phyloP scores from a whole-genome alignment of 164 flowering plant genomes.

The Akebia trifoliata region DNA sequence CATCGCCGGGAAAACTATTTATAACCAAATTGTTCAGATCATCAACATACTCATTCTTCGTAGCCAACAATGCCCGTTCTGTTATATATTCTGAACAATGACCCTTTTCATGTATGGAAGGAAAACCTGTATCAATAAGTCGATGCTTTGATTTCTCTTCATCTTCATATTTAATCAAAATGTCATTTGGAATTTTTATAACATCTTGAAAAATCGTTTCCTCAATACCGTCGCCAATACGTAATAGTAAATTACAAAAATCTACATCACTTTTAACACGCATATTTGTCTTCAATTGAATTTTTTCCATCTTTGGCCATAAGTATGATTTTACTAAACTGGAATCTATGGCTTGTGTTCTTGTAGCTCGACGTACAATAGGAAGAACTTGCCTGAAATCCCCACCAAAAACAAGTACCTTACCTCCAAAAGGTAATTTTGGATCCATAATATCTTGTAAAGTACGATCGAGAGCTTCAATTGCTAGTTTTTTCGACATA shows the following conservation, averaged over 20 bases:
- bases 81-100: neutral
- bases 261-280: neutral
- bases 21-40: neutral
- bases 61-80: neutral
- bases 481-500: neutral
- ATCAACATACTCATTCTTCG: neutral
- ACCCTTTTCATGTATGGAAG: neutral
- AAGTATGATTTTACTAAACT: neutral
- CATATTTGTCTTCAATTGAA: neutral
- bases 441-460: slow-evolving; percentile 2
- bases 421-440: slow-evolving; percentile 7
- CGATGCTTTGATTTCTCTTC: neutral
- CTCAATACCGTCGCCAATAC: neutral
- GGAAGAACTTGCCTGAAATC: slow-evolving; percentile 10
- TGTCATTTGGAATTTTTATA: neutral
- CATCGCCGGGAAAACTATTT: neutral
- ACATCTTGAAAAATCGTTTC: neutral
- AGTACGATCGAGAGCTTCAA: slow-evolving; percentile 12
- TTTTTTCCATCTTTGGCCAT: too few relatives aligned
- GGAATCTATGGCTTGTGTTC: neutral
- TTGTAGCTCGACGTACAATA: neutral
- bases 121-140: neutral
- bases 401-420: slow-evolving; percentile 14
- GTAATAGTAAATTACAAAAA: neutral
- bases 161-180: neutral